Base-by-base conservation (phyloP, 108 stramenopile genomes). In the Bacterosira constricta region DNA sequence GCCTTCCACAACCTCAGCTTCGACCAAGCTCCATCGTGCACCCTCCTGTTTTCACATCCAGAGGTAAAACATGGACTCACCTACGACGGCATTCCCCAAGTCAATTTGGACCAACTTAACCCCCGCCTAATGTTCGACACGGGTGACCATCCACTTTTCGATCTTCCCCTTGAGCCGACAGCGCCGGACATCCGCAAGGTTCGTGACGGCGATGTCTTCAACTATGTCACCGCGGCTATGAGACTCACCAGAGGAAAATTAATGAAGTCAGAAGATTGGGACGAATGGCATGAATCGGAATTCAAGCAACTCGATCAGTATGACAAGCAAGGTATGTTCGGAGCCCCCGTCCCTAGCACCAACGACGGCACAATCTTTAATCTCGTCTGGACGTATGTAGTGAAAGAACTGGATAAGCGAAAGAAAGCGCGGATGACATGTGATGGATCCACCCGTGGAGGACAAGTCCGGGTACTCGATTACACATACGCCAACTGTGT, bases 241-340 rank as follows among this genome's bases (percentile, higher is more conserved):
- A 63, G 45, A 11, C 62, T 63, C 13, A 63, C 44, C 1, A 10
- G 27, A 2, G n/a, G 27, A 0, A 45, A 46, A 12, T 20, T 63
- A 1, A 2, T 47, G 1, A 3, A 26, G 1, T 44, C 44, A 23
- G 45, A 63, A 1, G 60, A 61, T 39, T 61, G 60, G 60, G 6
- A 38, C 20, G 60, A 61, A 7, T 61, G 60, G 60, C 60, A 61
- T 1, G n/a, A 38, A 4, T 61, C 38, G n/a, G 60, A 61, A 6
- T 44, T n/a, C n/a, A n/a, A n/a, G n/a, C n/a, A n/a, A n/a, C n/a
- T n/a, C n/a, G n/a, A n/a, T n/a, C n/a, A n/a, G n/a, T n/a, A n/a
- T n/a, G n/a, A n/a, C n/a, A n/a, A n/a, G n/a, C n/a, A n/a, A n/a
- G n/a, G n/a, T n/a, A n/a, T n/a, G n/a, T n/a, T n/a, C n/a, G n/a